Percentiles rank a stretch among this genome's conserved stretches.
phyloP scores from a whole-genome alignment of 1,139 yeast species.

The Suhomyces bolitotheri region DNA sequence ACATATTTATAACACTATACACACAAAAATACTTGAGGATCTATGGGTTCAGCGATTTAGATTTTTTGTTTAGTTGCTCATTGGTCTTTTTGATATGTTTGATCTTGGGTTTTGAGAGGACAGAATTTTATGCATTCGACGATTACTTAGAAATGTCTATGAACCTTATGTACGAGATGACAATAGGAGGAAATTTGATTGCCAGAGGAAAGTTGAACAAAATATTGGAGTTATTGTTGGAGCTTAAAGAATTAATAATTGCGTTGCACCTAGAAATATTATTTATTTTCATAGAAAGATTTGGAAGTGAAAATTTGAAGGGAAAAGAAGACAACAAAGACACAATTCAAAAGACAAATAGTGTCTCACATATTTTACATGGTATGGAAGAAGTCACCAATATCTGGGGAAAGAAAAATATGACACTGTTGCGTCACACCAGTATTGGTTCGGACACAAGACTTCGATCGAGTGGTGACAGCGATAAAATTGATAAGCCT shows the following conservation, averaged over 20 bases:
- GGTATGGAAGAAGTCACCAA: not conserved
- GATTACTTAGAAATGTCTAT: slow-evolving; percentile 24
- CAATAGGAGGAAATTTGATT: slow-evolving; percentile 24
- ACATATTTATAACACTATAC: slow-evolving; percentile 25
- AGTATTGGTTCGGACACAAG: not conserved
- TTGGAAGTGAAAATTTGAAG: slow-evolving; percentile 1
- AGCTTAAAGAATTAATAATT: slow-evolving; percentile 12
- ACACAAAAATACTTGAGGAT: slow-evolving; percentile 21
- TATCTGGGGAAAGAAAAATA: not conserved
- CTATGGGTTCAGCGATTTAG: slow-evolving; percentile 33
- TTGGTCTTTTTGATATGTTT: slow-evolving; percentile 27
- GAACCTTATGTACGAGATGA: slow-evolving; percentile 26
- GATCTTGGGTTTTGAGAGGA: slow-evolving; percentile 18
- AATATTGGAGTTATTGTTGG: slow-evolving; percentile 19
- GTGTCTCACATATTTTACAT: not conserved
- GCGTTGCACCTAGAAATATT: slow-evolving; percentile 7
- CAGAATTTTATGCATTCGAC: slow-evolving; percentile 17
- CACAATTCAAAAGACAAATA: not conserved
- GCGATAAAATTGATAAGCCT: too few species aligned
- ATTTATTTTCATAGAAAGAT: slow-evolving; percentile 4
- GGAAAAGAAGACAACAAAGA: not conserved
- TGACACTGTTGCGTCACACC: not conserved
- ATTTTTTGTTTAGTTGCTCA: slow-evolving; percentile 25
- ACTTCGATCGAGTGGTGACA: too few species aligned
- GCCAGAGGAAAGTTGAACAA: slow-evolving; percentile 28